Base-by-base conservation (phyloP, 768 basidiomycete species). In the Kwoniella newhampshirensis region DNA sequence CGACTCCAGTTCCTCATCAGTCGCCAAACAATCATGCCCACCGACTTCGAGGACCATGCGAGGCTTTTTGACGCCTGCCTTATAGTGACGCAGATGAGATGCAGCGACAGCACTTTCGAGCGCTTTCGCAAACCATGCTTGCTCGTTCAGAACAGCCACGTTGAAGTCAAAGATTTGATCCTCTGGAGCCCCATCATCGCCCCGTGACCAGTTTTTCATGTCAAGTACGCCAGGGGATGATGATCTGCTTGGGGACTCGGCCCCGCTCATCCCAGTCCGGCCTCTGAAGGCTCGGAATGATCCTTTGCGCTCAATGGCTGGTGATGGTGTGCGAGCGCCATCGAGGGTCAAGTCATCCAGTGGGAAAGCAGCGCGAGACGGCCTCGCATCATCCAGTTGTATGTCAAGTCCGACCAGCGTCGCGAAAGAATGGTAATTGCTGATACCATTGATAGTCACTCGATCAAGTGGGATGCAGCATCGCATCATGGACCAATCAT, bases 401-500 rank as follows among this genome's bases (percentile, higher is more conserved):
- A 75, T 65, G 20, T 75, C 62, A 2, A 77, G 60, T 13, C 66
- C 64, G 18, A 74, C 55, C 17, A 76, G 53, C 2, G 70, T 71
- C 4, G 72, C 68, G 37, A 75, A 75, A 12, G 60, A 61, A 51
- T 75, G 75, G 50, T 76, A 77, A 27, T 73, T 69, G n/a, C 59
- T 59, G 26, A 65, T 58, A 5, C 66, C 73, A 2, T 62, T 44
- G 41, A 71, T 50, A 3, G 23, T 47, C 17, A 75, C 63, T 2
- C 74, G 64, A 45, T 74, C 70, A 13, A 78, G 64, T 1, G 77
- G 77, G 1, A 78, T 27, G 27, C 68, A 74, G 32, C 64, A 62
- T 11, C 72, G 55, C 46, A 78, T 55, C 59, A 65, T 70, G n/a
- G 71, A 62, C 77, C 77, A 78, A 1, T 68, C 66, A 23, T 74